Conservation (phyloP, 2,329 filamentous ascomycete genomes). For the Emericellopsis cladophorae region DNA sequence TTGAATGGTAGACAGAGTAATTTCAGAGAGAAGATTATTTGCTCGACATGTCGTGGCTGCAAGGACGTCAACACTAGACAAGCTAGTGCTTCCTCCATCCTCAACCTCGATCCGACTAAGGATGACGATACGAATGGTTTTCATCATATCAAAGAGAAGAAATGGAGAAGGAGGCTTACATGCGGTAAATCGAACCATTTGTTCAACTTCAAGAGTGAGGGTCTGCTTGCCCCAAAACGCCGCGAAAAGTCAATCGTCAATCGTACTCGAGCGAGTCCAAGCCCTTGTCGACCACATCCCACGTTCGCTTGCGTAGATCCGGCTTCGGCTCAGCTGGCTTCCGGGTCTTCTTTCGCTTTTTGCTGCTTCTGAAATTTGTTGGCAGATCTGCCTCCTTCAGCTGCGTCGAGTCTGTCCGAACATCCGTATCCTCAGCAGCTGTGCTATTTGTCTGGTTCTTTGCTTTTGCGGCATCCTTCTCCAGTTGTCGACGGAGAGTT, state of each 20-base stretch:
- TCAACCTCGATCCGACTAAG: constrained; percentile 62
- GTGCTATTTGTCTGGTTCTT: constrained; percentile 1
- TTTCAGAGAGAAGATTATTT: constrained; percentile 45
- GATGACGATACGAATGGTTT: constrained; percentile 81
- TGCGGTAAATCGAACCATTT: constrained; percentile 1
- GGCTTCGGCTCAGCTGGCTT: constrained; percentile 36
- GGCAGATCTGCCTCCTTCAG: constrained; percentile 7
- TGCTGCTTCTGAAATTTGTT: constrained; percentile 8
- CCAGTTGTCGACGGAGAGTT: constrained; percentile 44
- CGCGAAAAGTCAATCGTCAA: constrained; percentile 14
- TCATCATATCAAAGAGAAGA: constrained; percentile 53
- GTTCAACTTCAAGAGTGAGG: no score
- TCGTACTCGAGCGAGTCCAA: constrained; percentile 50
- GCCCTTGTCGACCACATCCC: constrained; percentile 52
- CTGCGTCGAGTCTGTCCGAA: neutral
- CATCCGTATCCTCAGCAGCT: neutral
- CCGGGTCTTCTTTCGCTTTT: constrained; percentile 26
- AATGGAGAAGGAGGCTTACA: neutral
- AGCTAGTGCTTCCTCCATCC: constrained; percentile 18
- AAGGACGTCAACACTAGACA: constrained; percentile 15
- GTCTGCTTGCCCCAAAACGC: no score
- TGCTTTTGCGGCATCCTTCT: constrained; percentile 14
- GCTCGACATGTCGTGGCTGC: constrained; percentile 30
- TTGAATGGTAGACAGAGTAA: no score
- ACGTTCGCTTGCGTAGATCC: constrained; percentile 53